Base-by-base conservation (phyloP, 2,329 filamentous ascomycete species). In the Colletotrichum noveboracense region DNA sequence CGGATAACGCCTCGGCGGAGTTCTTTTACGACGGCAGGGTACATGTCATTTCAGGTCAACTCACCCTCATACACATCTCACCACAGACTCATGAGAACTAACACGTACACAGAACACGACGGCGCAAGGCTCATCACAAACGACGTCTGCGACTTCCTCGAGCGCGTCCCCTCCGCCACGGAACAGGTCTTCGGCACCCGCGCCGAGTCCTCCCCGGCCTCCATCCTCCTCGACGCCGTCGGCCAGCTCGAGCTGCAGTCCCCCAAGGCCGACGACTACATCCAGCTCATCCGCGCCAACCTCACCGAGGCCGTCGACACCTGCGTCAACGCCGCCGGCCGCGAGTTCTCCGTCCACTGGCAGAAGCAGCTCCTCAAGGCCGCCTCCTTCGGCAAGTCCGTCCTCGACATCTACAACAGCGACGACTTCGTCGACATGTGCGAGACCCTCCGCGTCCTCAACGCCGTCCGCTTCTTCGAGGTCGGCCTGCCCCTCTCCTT, bases 391-490 rank as follows among this genome's bases (percentile, higher is more conserved):
- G 97, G 97, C 76, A 99, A 99, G 84, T 98, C 97, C 0, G 97
- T 98, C 0, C 90, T 99, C 5, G 97, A 98, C 80, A 93, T 98
- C 14, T 99, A 98, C 86, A 98, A 97, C 84, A 98, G 96, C 81
- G 97, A 99, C 81, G 96, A 99, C 78, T 99, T 98, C 85, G 97
- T 99, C 70, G 96, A 98, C 77, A 98, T 98, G 93, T 98, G 96
- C 79, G 96, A 99, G 84, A 97, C 94, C 1, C 87, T 99, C 18
- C 93, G 97, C 18, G 96, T 99, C 0, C 89, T 99, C 64, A 98
- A 98, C 80, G 96, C 96, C 8, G 94, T 96, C 14, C 93, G 97
- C 67, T 97, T 94, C 83, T 98, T 97, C 82, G 94, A 97, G 80
- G 91, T 98, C 69, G 97, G 97, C 4, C 87, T 99, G 26, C 96